Evolutionary conservation across 106 monocot genomes (phyloP), one percentile per base, ranked within the genome.

Genomic region (Agapanthus africanus): DNA sequence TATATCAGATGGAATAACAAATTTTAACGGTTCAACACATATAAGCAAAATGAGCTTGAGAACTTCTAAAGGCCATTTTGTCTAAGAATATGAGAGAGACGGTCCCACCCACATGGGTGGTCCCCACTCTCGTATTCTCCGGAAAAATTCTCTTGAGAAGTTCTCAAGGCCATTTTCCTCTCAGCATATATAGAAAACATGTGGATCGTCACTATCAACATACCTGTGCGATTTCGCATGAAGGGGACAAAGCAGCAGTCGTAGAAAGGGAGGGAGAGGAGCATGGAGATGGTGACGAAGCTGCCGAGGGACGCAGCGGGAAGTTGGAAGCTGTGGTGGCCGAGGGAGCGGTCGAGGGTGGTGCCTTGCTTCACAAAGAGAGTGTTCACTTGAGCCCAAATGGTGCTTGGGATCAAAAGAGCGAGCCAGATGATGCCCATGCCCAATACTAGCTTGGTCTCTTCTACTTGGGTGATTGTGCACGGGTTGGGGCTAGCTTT

Each of bases 351-450:
- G 71, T 79, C 66, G 19, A 93, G 79, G 34, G 93, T 86, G 61
- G 83, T 81, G 79, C 86, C 93, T 65, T 93, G 93, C 72, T 93
- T 85, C 46, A 89, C 77, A 77, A 86, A 93, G 65, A 93, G 73
- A 28, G 93, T 93, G 69, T 89, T 86, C 38, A 71, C 70, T 64
- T 93, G 93, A 6, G 93, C 85, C 32, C 50, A 68, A 60, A 84
- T 77, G 37, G 93, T 86, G 77, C 62, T 57, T 18, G 88, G 88
- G 71, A 93, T 41, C 21, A 93, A 72, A 35, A 76, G 79, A 15
- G 79, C 69, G 8, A 86, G 49, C 93, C 85, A 86, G 14, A 93
- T 31, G 7, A 76, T 21, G 41, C 30, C 7, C 88, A 93, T 88
- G 63, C 74, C 60, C 7, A 82, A 30, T 1, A 93, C 66, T 1